Percentiles rank a stretch among this genome's conserved stretches.
Evolutionary conservation across 106 monocot genomes (phyloP).

Genomic region (Iris macrosiphon): DNA sequence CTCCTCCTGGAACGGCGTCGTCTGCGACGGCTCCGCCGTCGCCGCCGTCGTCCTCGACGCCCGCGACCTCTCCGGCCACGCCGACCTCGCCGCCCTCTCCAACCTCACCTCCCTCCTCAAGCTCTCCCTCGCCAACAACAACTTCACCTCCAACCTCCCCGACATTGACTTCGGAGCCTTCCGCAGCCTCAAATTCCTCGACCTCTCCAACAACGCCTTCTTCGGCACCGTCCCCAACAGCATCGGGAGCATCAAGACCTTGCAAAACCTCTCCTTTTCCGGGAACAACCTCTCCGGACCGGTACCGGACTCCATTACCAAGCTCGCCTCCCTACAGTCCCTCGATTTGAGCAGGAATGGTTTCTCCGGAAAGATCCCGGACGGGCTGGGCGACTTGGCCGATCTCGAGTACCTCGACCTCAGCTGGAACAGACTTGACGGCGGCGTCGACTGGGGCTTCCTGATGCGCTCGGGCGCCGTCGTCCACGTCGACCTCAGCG

Average conservation of each 20-base stretch:
- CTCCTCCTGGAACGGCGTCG: slow-evolving; percentile 89
- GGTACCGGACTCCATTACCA: slow-evolving; percentile 6
- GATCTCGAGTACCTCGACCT: slow-evolving; percentile 56
- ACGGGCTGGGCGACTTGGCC: slow-evolving; percentile 25
- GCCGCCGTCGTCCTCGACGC: slow-evolving; percentile 70
- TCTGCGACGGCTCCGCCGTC: slow-evolving; percentile 65
- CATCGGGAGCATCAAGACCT: slow-evolving; percentile 42
- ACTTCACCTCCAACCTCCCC: slow-evolving; percentile 51
- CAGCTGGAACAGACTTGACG: slow-evolving; percentile 82
- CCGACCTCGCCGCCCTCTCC: slow-evolving; percentile 43
- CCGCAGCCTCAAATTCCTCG: slow-evolving; percentile 60
- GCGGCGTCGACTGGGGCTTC: slow-evolving; percentile 85
- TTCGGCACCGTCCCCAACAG: slow-evolving; percentile 69
- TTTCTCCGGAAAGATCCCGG: slow-evolving; percentile 22
- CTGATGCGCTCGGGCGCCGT: slow-evolving; percentile 45
- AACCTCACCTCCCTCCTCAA: slow-evolving; percentile 66
- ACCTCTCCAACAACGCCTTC: slow-evolving; percentile 71
- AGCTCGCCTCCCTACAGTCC: not conserved
- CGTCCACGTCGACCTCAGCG: slow-evolving; percentile 83
- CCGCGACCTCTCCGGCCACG: slow-evolving; percentile 42
- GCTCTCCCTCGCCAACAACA: slow-evolving; percentile 74
- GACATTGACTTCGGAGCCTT: slow-evolving; percentile 32
- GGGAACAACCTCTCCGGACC: slow-evolving; percentile 57
- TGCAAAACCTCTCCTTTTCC: slow-evolving; percentile 71
- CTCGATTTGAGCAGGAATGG: slow-evolving; percentile 4